Evolutionary conservation across 306 rosid genomes (phyloP).

Genomic region (Fragaria iinumae): DNA sequence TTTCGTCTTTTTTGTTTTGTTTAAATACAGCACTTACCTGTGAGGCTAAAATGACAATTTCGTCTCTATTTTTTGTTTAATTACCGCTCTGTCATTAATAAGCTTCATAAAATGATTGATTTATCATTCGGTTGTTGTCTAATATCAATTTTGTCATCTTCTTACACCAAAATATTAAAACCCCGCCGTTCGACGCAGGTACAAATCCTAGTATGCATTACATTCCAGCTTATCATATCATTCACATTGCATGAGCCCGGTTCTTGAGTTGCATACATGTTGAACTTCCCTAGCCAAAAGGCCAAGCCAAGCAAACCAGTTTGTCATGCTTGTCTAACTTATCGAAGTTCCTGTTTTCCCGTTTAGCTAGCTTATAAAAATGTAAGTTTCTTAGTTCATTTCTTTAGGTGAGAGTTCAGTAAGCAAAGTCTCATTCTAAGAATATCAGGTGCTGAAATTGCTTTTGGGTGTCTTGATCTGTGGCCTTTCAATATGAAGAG

Average conservation of each 20-base stretch:
- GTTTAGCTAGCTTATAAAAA: neutral
- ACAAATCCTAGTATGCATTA: too few relatives aligned
- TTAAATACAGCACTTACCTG: too few relatives aligned
- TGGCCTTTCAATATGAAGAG: conserved; percentile 4
- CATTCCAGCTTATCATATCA: neutral
- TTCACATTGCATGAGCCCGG: neutral
- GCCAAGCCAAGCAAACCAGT: neutral
- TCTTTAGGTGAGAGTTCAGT: neutral
- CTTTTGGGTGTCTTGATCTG: neutral
- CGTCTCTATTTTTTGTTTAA: too few relatives aligned
- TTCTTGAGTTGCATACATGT: neutral
- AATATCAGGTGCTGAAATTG: neutral
- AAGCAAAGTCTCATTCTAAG: neutral
- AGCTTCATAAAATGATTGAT: too few relatives aligned
- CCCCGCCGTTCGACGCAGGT: too few relatives aligned
- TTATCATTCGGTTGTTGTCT: too few relatives aligned
- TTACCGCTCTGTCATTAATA: too few relatives aligned
- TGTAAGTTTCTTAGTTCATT: neutral
- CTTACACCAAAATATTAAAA: too few relatives aligned
- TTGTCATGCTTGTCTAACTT: neutral
- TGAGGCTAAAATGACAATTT: too few relatives aligned
- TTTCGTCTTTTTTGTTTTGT: too few relatives aligned
- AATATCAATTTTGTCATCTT: too few relatives aligned
- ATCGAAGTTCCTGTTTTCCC: neutral
- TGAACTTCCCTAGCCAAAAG: neutral